Evolutionary conservation across 2,329 filamentous ascomycete species (phyloP).

Genomic region (Paecilomyces sp.): DNA sequence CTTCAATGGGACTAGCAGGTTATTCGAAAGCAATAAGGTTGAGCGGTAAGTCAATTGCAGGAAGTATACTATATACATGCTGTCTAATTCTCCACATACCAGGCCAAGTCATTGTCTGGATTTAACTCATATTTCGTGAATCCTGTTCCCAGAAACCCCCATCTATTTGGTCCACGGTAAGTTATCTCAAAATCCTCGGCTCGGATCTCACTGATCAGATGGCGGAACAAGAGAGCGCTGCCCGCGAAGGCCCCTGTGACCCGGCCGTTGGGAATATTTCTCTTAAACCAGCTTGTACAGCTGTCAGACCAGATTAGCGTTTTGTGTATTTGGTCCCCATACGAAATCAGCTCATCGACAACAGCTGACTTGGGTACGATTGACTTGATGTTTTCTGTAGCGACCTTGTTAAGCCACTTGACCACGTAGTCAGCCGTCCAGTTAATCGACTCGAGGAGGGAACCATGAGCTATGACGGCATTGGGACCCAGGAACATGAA

Average conservation of each 20-base stretch:
- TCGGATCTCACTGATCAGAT: constrained; percentile 10
- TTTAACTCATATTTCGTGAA: no score
- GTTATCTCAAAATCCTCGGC: constrained; percentile 15
- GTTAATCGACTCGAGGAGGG: constrained; percentile 14
- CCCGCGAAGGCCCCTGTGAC: constrained; percentile 16
- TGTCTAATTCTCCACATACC: no score
- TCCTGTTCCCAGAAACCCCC: constrained; percentile 11
- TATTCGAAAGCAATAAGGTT: no score
- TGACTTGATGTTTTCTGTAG: constrained; percentile 24
- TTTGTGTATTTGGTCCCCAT: constrained; percentile 27
- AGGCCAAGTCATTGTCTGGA: no score
- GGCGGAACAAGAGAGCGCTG: constrained; percentile 15
- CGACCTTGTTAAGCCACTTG: constrained; percentile 24
- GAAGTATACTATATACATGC: no score
- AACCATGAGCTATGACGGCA: constrained; percentile 21
- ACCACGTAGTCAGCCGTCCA: constrained; percentile 23
- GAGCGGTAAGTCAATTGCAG: no score
- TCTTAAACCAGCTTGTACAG: constrained; percentile 31
- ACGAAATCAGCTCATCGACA: constrained; percentile 25
- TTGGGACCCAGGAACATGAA: constrained; percentile 25
- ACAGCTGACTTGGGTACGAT: constrained; percentile 30
- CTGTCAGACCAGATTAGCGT: constrained; percentile 26
- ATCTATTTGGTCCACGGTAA: constrained; percentile 11
- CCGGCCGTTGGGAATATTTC: constrained; percentile 14
- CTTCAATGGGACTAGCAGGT: no score